Evolutionary conservation across 1,284 basidiomycete species (phyloP), one percentile per base, ranked within the genome.

Genomic region (Ganoderma boninense): DNA sequence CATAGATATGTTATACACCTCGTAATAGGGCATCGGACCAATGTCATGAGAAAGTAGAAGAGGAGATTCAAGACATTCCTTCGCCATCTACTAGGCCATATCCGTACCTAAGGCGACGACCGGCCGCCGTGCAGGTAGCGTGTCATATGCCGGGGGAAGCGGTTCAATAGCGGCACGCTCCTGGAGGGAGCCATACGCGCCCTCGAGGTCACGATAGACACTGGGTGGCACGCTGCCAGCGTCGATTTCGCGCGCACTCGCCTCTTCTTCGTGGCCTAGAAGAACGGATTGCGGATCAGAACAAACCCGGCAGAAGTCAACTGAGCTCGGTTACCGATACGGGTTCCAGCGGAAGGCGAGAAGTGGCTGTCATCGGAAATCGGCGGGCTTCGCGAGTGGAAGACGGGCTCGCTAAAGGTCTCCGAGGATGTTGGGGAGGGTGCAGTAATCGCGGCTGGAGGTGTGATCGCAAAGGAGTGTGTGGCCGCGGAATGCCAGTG

Each of bases 171-270:
- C 57, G 20, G 57, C 35, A 35, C 57, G 57, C 57, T 40, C 57
- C 35, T 35, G 57, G 6, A 40, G 18, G 20, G 32, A 38, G 35
- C 20, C 35, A 20, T 59, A 59, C 32, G 40, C 32, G 4, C 57
- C 57, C 57, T 59, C 57, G 10, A 59, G 32, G 57, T 62, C 43
- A 11, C 40, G 40, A 38, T 64, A 64, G 32, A 64, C 32, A 54
- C 63, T 64, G 4, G 63, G 29, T 18, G 52, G 63, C 18, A 64
- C 49, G 49, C 63, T 64, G 3, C 63, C 63, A 4, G 35, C 63
- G 35, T 64, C 63, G 20, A 46, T 8, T 38, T 64, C 63, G 38
- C 63, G 49, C 23, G 13, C 13, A 11, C 7, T 62, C 57, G 8
- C 18, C 18, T n/a, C 18, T 5, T 38, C 54, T 32, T 57, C 57